A percentile compares a stretch with the other conserved stretches of the same genome.
These are phyloP conservation scores for Coffea humblotiana DNA, from an alignment of 305 asterid species.

Conservation along the genomic window DNA sequence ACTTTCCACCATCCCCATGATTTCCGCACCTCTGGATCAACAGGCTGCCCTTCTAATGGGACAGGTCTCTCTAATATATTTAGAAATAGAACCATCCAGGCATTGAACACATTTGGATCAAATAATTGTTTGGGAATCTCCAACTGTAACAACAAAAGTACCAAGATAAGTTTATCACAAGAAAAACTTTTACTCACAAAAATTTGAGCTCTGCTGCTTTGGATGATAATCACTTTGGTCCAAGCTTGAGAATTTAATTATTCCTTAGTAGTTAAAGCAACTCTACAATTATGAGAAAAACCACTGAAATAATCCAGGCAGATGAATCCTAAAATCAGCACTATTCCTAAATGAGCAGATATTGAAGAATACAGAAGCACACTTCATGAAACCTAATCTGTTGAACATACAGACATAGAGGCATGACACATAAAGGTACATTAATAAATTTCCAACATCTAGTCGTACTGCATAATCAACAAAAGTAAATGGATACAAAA, in stretches of 20 bases:
- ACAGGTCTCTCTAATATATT: constrained; percentile 93
- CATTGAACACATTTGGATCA: constrained; percentile 86
- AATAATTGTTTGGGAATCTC: constrained; percentile 93
- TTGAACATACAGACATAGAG: not conserved
- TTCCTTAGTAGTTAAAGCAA: not conserved
- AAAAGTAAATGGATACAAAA: not conserved
- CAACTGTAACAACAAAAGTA: constrained; percentile 47
- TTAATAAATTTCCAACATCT: not conserved
- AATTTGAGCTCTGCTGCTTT: not conserved
- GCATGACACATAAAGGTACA: not conserved
- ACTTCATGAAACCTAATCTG: not conserved
- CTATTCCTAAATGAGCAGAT: not conserved
- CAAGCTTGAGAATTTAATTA: too few relatives aligned
- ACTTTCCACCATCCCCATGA: constrained; percentile 99
- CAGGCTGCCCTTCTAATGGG: constrained; percentile 86
- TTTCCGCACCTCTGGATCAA: constrained; percentile 86
- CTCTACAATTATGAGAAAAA: not conserved
- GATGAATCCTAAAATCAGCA: not conserved
- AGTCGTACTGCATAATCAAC: too few relatives aligned
- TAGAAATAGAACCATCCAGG: constrained; percentile 95
- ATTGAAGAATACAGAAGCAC: not conserved
- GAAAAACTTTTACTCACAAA: not conserved
- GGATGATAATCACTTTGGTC: not conserved
- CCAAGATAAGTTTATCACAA: constrained; percentile 9
- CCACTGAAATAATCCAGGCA: not conserved